Evolutionary conservation across 176 grass and related monocot species (phyloP).

Genomic region (Paspalum notatum): DNA sequence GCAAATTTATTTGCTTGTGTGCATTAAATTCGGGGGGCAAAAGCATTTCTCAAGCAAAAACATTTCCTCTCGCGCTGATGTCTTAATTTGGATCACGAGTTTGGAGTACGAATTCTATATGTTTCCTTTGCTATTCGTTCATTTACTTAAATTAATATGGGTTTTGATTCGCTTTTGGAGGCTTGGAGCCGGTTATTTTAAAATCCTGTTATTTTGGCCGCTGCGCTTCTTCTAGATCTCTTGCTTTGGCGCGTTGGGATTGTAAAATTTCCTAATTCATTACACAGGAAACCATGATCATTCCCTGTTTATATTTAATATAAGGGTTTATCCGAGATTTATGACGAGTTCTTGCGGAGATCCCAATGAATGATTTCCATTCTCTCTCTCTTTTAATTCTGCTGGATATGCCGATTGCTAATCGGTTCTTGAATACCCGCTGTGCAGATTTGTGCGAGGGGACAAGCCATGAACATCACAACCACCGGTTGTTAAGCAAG

Average conservation of each 20-base stretch:
- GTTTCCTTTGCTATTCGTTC: constrained; percentile 15
- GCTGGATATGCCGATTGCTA: constrained; percentile 28
- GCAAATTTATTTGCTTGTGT: constrained; percentile 53
- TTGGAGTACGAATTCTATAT: constrained; percentile 30
- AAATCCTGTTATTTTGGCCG: constrained; percentile 38
- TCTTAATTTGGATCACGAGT: constrained; percentile 55
- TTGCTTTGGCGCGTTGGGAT: constrained; percentile 37
- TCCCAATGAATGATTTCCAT: constrained; percentile 42
- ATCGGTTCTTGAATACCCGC: constrained; percentile 38
- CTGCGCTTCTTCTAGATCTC: constrained; percentile 28
- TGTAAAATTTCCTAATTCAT: constrained; percentile 42
- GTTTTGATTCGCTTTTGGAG: constrained; percentile 33
- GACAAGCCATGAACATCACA: constrained; percentile 54
- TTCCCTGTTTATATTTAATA: constrained; percentile 46
- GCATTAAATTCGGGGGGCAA: constrained; percentile 55
- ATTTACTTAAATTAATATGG: constrained; percentile 35
- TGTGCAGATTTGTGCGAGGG: constrained; percentile 64
- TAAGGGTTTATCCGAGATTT: constrained; percentile 60
- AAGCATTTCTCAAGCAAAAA: constrained; percentile 26
- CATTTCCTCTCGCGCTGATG: constrained; percentile 21
- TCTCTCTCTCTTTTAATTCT: not conserved
- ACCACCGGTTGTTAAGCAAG: constrained; percentile 58
- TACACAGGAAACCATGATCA: constrained; percentile 36
- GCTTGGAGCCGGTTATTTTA: constrained; percentile 35
- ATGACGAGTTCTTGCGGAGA: constrained; percentile 41